phyloP scores from a whole-genome alignment of 1,139 yeast genomes.

The Keqinozyma sinolaborantium region DNA sequence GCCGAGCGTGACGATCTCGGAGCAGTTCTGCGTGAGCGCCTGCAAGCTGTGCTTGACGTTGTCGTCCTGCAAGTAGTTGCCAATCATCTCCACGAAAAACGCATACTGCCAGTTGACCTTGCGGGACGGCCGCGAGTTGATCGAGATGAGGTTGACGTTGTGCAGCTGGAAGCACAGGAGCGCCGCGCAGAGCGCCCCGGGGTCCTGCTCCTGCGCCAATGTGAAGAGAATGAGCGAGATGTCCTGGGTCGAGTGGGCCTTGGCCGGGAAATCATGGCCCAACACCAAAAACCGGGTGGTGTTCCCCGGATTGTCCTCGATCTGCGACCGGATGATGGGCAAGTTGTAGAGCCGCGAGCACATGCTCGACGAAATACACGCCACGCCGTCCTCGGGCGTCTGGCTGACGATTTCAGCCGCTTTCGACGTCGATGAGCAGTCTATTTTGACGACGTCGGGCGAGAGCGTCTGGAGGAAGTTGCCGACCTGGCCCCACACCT shows the following conservation, averaged over 20 bases:
- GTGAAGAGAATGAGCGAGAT: conserved; percentile 65
- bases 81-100: conserved; percentile 69
- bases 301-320: conserved; percentile 72
- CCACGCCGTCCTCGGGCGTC: conserved; percentile 34
- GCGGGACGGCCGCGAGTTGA: conserved; percentile 70
- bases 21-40: conserved; percentile 20
- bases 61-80: conserved; percentile 15
- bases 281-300: conserved; percentile 82
- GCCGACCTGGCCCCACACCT: conserved; percentile 93
- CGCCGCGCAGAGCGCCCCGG: conserved; percentile 74
- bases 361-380: conserved; percentile 48
- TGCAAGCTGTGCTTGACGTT: conserved; percentile 16
- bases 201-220: conserved; percentile 49
- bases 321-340: conserved; percentile 50
- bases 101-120: conserved; percentile 76
- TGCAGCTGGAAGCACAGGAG: conserved; percentile 55
- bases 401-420: conserved; percentile 68
- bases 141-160: conserved; percentile 65
- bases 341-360: conserved; percentile 65
- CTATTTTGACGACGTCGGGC: conserved; percentile 48
- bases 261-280: conserved; percentile 25
- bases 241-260: conserved; percentile 5
- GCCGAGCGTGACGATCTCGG: conserved; percentile 36
- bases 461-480: conserved; percentile 42
- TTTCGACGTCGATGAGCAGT: conserved; percentile 74